Evolutionary conservation across 306 rosid genomes (phyloP), one percentile per base, ranked within the genome.

Genomic region (Chamaecrista fasciculata): DNA sequence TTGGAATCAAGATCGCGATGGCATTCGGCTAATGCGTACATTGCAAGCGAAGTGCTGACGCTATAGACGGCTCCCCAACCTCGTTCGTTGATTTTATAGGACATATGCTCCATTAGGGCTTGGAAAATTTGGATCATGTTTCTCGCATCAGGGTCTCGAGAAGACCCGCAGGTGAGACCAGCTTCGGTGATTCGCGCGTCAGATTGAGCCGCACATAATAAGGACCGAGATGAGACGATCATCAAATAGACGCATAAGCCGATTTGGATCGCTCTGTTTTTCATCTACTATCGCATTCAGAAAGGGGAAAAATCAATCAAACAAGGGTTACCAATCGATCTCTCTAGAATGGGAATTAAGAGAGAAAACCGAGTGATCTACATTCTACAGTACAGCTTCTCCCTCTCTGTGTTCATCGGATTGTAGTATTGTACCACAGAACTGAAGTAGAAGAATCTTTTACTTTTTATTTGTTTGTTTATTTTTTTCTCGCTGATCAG

Each of bases 1-100:
- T 16, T 7, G 4, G 47, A 48, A 10, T 65, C 47, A 15, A 84
- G 78, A 64, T 84, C 86, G 10, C 12, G 55, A 31, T 40, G 67
- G 62, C 88, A 89, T 34, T 86, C 75, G 1, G 67, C 85, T 16
- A 80, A 80, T 18, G 84, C 85, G 43, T 48, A 75, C 34, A 84
- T 28, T 0, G 76, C 62, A 33, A 67, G 63, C 23, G 79, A 39
- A 2, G 33, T 8, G 2, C 58, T 53, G 0, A 37, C 5, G 8
- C 64, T 7, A 1, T 51, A 18, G 31, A 49, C 64, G 4, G 76
- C 67, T 25, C 74, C 88, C 79, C 84, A 84, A 0, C 71, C 69
- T 0, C 14, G 29, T 0, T 50, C 69, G 12, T 69, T 46, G 7
- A 89, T 60, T 24, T 68, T 40, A 8, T 26, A 20, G 55, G 83